Percentiles rank a stretch among this genome's conserved stretches.
Evolutionary conservation across 441 rosid genomes (phyloP).

Genomic region (Dalechampia spathulata): DNA sequence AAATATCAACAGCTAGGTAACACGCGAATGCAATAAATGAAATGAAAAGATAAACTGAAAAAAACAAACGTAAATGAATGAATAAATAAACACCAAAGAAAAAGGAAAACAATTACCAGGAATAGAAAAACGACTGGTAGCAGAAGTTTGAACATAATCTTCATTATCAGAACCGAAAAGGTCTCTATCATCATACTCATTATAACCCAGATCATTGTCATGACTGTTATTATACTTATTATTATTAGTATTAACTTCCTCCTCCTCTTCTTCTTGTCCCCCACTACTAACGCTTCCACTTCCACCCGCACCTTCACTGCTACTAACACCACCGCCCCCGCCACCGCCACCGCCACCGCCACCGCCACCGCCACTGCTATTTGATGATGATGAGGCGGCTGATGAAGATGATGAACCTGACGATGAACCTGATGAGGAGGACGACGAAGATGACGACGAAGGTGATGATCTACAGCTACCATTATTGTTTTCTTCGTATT

Average conservation of each 20-base stretch:
- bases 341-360: constrained; percentile 7
- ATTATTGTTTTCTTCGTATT: constrained; percentile 25
- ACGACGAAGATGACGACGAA: constrained; percentile 29
- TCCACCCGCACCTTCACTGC: constrained; percentile 23
- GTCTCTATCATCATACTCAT: constrained; percentile 42
- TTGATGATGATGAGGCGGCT: constrained; percentile 50
- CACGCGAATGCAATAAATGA: too few relatives aligned
- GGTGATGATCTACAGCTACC: constrained; percentile 36
- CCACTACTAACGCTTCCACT: constrained; percentile 41
- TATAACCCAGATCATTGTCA: constrained; percentile 16
- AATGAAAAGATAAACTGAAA: too few relatives aligned
- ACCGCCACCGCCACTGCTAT: constrained; percentile 16
- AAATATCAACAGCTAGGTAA: too few relatives aligned
- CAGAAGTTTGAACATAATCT: constrained; percentile 63
- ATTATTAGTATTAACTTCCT: constrained; percentile 28
- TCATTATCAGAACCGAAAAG: constrained; percentile 78
- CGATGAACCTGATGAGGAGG: constrained; percentile 47
- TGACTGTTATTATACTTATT: not conserved
- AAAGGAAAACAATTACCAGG: constrained; percentile 8
- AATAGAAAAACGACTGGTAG: constrained; percentile 9
- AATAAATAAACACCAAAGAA: too few relatives aligned
- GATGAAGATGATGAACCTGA: constrained; percentile 58
- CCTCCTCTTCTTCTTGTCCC: constrained; percentile 41
- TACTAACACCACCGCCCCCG: constrained; percentile 24
- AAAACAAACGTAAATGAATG: too few relatives aligned